Base-by-base conservation (phyloP, 768 basidiomycete genomes). In the Mycena leptocephala region DNA sequence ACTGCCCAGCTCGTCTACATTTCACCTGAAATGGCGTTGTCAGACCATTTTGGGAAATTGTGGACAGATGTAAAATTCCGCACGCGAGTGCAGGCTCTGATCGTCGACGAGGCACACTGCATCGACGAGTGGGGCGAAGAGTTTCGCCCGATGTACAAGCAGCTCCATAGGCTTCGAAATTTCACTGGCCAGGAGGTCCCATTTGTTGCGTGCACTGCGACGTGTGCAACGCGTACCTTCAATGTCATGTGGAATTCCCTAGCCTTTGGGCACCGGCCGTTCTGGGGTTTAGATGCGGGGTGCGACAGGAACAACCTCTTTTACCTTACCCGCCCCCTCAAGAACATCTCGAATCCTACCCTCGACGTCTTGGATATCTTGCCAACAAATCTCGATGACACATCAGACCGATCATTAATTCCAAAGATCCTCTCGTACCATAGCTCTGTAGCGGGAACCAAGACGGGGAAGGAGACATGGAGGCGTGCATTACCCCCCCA, bases 91-190 rank as follows among this genome's bases (percentile, higher is more conserved):
- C 65, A 72, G 5, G 80, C 83, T 2, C 22, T 84, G 1, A 70
- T 84, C 20, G 76, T 85, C 14, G 85, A 86, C 59, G 83, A 86
- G 58, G 84, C 82, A 0, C 85, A 86, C 55, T n/a, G n/a, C n/a
- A n/a, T n/a, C n/a, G n/a, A n/a, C n/a, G n/a, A n/a, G n/a, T n/a
- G n/a, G n/a, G n/a, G 82, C 11, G 77, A 81, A 5, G 77, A 83
- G 20, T 84, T 84, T 58, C 76, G 82, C 7, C 80, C 79, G 3
- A 33, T 69, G 35, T 83, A 84, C 63, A 59, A 76, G 7, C 48
- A 83, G 37, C 79, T 85, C 11, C 35, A 79, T 35, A 69, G 59
- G 3, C 68, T 83, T 0, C 79, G 80, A 9, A 64, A 41, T 32
- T 83, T 76, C 48, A 82, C 82, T 14, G 83, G 84, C 1, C 75